phyloP scores from a whole-genome alignment of 345 rosid genomes.

The Lepidium aucheri region DNA sequence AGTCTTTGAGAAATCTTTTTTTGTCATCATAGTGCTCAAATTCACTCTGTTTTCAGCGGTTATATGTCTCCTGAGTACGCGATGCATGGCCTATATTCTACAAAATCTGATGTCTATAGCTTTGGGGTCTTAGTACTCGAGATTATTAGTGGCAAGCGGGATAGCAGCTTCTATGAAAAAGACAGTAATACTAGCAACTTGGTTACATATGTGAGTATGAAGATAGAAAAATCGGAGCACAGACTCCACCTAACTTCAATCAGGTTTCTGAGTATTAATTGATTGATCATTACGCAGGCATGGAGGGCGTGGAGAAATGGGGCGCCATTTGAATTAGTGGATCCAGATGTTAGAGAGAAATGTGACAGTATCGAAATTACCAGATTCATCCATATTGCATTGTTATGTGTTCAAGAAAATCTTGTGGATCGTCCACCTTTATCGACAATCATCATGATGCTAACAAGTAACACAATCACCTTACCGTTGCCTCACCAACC shows the following conservation, averaged over 20 bases:
- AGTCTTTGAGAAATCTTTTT: not conserved
- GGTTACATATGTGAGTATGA: slow-evolving; percentile 7
- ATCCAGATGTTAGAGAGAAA: not conserved
- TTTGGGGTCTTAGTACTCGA: slow-evolving; percentile 7
- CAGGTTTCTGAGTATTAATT: not conserved
- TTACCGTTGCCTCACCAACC: slow-evolving; percentile 7
- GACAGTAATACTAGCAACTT: not conserved
- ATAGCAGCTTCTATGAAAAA: not conserved
- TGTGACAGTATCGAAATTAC: not conserved
- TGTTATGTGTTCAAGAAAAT: slow-evolving; percentile 9
- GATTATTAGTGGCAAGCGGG: not conserved
- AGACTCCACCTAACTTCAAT: not conserved
- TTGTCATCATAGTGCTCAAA: too few species aligned
- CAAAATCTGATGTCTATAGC: slow-evolving; percentile 5
- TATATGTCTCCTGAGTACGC: slow-evolving; percentile 10
- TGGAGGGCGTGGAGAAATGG: slow-evolving; percentile 5
- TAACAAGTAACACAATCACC: not conserved
- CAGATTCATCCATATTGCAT: not conserved
- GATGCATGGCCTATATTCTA: slow-evolving; percentile 1
- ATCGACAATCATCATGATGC: not conserved
- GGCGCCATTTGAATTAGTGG: not conserved
- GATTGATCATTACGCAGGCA: not conserved
- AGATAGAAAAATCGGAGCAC: not conserved
- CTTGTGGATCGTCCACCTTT: not conserved
- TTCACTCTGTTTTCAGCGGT: too few species aligned